These are phyloP conservation scores for Talaromyces trachyspermus DNA, from an alignment of 495 filamentous ascomycete species.

Conservation along the genomic window DNA sequence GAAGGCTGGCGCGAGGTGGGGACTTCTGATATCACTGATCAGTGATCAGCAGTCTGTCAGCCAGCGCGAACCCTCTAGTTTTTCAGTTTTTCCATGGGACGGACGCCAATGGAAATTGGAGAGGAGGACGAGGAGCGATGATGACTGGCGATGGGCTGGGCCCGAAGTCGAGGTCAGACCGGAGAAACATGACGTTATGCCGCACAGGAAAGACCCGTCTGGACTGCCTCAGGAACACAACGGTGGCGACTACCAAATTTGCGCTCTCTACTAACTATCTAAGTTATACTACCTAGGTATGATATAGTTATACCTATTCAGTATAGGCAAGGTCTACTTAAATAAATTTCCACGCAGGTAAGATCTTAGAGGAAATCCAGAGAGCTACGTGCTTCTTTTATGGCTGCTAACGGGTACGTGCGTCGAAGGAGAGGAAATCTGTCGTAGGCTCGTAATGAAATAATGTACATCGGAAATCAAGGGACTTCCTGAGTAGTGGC, in stretches of 20 bases:
- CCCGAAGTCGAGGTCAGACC: slow-evolving; percentile 6
- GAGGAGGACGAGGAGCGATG: slow-evolving; percentile 11
- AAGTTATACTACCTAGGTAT: too few species aligned
- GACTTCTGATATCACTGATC: slow-evolving; percentile 25
- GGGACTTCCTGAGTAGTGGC: neutral
- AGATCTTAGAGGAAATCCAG: too few species aligned
- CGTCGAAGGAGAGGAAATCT: too few species aligned
- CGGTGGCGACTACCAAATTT: neutral
- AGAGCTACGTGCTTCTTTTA: too few species aligned
- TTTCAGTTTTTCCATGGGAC: too few species aligned
- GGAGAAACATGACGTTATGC: slow-evolving; percentile 24
- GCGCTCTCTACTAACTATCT: too few species aligned
- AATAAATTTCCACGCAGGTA: too few species aligned
- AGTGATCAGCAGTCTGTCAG: slow-evolving; percentile 20
- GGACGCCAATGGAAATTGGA: slow-evolving; percentile 2
- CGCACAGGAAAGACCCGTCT: slow-evolving; percentile 3
- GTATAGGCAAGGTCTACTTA: too few species aligned
- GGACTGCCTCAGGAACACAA: neutral
- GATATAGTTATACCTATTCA: too few species aligned
- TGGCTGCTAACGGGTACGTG: too few species aligned
- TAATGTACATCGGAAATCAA: neutral
- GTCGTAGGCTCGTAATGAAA: neutral
- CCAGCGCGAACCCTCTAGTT: slow-evolving; percentile 12
- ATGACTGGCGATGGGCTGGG: too few species aligned
- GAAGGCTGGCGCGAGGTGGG: slow-evolving; percentile 9